These are phyloP conservation scores for Gillenia trifoliata DNA, from an alignment of 306 rosid genomes.

Conservation along the genomic window DNA sequence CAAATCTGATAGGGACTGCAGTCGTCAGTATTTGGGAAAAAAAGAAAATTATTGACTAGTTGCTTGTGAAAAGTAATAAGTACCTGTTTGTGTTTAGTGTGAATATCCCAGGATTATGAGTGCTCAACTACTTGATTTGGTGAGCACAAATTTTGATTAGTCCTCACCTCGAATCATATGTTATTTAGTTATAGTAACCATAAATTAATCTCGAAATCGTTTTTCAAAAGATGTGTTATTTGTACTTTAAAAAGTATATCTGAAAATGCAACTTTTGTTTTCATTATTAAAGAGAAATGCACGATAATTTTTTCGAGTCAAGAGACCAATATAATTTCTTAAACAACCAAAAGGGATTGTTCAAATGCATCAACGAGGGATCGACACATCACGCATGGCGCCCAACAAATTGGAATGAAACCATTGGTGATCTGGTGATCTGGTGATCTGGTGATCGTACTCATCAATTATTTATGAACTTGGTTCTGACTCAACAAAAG, in stretches of 20 bases:
- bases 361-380: neutral
- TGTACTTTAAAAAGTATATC: too few species aligned
- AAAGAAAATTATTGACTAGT: neutral
- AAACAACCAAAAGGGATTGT: neutral
- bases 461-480: neutral
- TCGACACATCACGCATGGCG: neutral
- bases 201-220: too few species aligned
- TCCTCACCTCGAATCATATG: too few species aligned
- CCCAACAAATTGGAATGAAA: neutral
- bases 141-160: too few species aligned
- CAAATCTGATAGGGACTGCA: conserved; percentile 3
- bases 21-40: neutral
- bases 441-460: neutral
- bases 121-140: neutral
- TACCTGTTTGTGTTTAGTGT: neutral
- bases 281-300: too few species aligned
- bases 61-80: neutral
- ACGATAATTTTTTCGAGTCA: too few species aligned
- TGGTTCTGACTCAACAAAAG: neutral
- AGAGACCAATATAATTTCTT: neutral
- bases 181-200: too few species aligned
- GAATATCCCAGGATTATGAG: neutral
- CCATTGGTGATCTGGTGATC: neutral
- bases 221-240: too few species aligned
- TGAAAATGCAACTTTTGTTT: too few species aligned